Percentiles rank a stretch among this genome's conserved stretches.
phyloP scores from a whole-genome alignment of 352 stramenopile species.

The Phytophthora aleatoria region DNA sequence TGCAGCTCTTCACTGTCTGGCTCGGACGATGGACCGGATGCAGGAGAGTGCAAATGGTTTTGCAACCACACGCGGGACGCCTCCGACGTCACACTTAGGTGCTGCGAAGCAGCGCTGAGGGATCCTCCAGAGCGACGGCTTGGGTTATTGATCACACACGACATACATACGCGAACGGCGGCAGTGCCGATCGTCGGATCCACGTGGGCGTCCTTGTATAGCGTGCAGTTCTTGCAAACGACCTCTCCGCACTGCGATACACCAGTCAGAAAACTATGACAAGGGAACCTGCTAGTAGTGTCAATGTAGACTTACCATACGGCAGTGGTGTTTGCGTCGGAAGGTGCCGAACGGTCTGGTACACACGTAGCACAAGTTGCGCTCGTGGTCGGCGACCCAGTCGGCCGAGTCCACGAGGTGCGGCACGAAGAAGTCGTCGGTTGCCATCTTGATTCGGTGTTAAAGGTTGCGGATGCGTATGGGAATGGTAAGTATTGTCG shows the following conservation, averaged over 20 bases:
- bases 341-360: conserved; percentile 80
- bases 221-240: conserved; percentile 81
- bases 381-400: conserved; percentile 79
- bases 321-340: conserved; percentile 87
- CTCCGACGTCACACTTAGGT: conserved; percentile 35
- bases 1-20: conserved; percentile 45
- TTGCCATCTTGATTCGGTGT: conserved; percentile 23
- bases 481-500: not conserved
- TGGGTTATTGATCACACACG: conserved; percentile 67
- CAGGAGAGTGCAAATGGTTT: conserved; percentile 67
- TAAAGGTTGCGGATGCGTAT: not conserved
- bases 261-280: conserved; percentile 11
- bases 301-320: conserved; percentile 51
- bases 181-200: conserved; percentile 56
- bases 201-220: conserved; percentile 67
- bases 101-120: conserved; percentile 7
- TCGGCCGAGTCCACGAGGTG: conserved; percentile 76
- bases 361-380: conserved; percentile 76
- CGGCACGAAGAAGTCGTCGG: conserved; percentile 67
- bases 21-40: conserved; percentile 41
- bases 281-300: not conserved
- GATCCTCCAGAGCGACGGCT: conserved; percentile 20
- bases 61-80: conserved; percentile 61
- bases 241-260: conserved; percentile 69
- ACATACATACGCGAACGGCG: conserved; percentile 82